Conservation (phyloP, 306 rosid genomes). For the Erythrophleum fordii region DNA sequence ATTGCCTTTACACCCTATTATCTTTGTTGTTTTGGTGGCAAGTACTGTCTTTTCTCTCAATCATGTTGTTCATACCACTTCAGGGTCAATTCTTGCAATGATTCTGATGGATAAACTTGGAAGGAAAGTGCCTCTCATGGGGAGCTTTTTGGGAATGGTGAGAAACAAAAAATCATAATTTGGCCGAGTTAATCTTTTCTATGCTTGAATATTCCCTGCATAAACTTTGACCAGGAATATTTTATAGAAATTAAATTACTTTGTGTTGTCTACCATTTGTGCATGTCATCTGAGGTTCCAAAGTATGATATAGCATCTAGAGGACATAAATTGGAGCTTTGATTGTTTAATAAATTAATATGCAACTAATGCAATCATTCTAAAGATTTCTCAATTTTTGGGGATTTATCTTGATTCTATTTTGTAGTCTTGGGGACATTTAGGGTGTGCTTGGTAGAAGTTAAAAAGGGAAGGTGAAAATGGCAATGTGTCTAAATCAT, state of each 20-base stretch:
- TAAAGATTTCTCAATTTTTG: background rate
- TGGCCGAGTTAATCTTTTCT: conserved; percentile 13
- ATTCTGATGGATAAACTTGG: conserved; percentile 92
- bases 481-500: background rate
- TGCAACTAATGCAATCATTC: background rate
- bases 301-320: background rate
- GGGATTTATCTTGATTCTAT: conserved; percentile 3
- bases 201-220: conserved; percentile 15
- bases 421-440: background rate
- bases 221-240: conserved; percentile 15
- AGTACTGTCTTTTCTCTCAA: conserved; percentile 35
- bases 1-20: conserved; percentile 27
- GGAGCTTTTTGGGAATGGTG: conserved; percentile 91
- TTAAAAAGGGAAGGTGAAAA: background rate
- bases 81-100: conserved; percentile 81
- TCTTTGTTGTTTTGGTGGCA: conserved; percentile 20
- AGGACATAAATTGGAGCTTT: background rate
- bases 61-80: conserved; percentile 34
- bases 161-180: conserved; percentile 41
- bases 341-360: background rate
- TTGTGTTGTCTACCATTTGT: background rate
- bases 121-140: conserved; percentile 74
- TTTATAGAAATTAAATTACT: conserved; percentile 24
- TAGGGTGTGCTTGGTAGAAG: background rate
- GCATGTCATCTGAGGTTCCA: background rate